These are phyloP conservation scores for Penicillium sp. DNA, from an alignment of 2,329 filamentous ascomycete genomes.

Conservation along the genomic window DNA sequence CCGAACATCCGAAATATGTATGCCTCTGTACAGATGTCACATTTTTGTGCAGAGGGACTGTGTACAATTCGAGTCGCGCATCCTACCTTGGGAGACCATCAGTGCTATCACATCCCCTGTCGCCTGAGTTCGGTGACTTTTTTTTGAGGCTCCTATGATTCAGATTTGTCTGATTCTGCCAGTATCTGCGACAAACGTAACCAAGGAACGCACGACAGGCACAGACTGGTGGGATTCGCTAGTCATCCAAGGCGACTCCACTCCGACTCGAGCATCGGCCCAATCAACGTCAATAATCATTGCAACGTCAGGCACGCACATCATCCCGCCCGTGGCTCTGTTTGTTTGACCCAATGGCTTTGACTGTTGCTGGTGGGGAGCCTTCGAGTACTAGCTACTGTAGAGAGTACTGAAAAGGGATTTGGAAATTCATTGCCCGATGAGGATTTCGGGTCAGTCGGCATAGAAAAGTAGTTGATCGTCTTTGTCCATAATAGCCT, in stretches of 20 bases:
- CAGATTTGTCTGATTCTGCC: neutral
- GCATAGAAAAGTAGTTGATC: neutral
- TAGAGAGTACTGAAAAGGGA: neutral
- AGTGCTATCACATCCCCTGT: neutral
- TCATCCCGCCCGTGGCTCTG: slow-evolving; percentile 36
- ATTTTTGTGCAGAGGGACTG: neutral
- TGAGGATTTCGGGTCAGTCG: neutral
- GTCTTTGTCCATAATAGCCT: neutral
- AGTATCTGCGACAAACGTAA: slow-evolving; percentile 11
- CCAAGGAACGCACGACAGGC: slow-evolving; percentile 15
- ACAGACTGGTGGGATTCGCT: slow-evolving; percentile 12
- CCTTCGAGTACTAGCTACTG: neutral
- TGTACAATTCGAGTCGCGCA: neutral
- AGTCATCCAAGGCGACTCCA: neutral
- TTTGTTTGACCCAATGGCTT: slow-evolving; percentile 33
- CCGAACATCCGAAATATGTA: neutral
- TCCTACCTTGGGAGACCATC: neutral
- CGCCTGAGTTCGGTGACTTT: neutral
- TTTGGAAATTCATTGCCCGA: neutral
- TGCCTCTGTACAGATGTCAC: no score
- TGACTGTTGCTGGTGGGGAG: slow-evolving; percentile 25
- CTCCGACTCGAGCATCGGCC: slow-evolving; percentile 9
- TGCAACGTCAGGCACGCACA: slow-evolving; percentile 34
- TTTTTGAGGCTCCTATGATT: neutral
- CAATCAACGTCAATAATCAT: slow-evolving; percentile 25